Conservation (phyloP, 345 rosid species). For the Brassica cretica region DNA sequence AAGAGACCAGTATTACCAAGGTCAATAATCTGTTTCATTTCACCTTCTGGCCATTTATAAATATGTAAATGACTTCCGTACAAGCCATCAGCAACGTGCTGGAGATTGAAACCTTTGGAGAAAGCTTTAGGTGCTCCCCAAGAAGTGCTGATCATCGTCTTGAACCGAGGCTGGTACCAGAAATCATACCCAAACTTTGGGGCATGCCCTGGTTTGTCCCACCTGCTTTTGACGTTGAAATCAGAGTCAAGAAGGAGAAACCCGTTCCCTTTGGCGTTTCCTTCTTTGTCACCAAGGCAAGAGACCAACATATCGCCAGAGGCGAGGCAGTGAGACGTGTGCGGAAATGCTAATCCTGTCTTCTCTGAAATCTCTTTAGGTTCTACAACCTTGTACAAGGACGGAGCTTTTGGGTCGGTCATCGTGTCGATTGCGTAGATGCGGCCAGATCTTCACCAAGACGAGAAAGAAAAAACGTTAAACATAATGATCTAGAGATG, state of each 20-base stretch:
- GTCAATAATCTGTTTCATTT: slow-evolving; percentile 76
- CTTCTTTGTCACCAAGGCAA: slow-evolving; percentile 84
- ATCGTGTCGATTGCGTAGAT: slow-evolving; percentile 66
- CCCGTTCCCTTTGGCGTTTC: slow-evolving; percentile 84
- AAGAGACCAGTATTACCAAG: slow-evolving; percentile 75
- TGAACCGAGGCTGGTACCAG: slow-evolving; percentile 94
- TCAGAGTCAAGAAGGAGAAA: slow-evolving; percentile 90
- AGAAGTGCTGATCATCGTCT: slow-evolving; percentile 90
- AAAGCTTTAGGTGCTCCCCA: slow-evolving; percentile 95
- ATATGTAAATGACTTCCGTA: slow-evolving; percentile 81
- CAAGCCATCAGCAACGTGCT: slow-evolving; percentile 81
- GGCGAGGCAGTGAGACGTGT: slow-evolving; percentile 91
- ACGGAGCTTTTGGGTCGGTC: slow-evolving; percentile 68
- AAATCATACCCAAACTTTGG: slow-evolving; percentile 85
- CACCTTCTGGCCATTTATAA: slow-evolving; percentile 88
- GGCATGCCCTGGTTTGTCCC: slow-evolving; percentile 85
- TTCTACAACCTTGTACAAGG: slow-evolving; percentile 75
- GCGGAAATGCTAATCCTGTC: slow-evolving; percentile 91
- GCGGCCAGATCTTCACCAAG: slow-evolving; percentile 69
- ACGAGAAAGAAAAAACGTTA: neutral
- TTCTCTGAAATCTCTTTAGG: slow-evolving; percentile 58
- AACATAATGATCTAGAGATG: neutral
- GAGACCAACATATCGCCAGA: slow-evolving; percentile 82
- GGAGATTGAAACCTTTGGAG: slow-evolving; percentile 70
- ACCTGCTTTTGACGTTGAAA: slow-evolving; percentile 86